Conservation (phyloP, 2,329 filamentous ascomycete species). For the Stemphylium beticola region DNA sequence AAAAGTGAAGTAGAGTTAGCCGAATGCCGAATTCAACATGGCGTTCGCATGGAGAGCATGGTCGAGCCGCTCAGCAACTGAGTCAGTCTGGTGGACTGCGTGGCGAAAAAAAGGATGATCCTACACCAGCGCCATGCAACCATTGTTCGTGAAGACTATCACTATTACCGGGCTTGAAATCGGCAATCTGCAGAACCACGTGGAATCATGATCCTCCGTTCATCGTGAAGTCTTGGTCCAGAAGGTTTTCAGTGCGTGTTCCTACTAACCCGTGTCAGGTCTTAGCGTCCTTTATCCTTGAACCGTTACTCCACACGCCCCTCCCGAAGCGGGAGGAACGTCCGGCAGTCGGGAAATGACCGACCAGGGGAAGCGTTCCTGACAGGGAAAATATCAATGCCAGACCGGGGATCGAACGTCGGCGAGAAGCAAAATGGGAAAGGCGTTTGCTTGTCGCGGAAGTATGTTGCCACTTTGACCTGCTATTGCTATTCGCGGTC, state of each 20-base stretch:
- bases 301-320: constrained; percentile 10
- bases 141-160: background rate
- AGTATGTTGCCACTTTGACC: background rate
- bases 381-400: constrained; percentile 5
- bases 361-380: constrained; percentile 6
- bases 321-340: constrained; percentile 13
- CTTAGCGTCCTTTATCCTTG: constrained; percentile 10
- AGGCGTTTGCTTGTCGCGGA: constrained; percentile 1
- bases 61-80: background rate
- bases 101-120: constrained; percentile 1
- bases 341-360: constrained; percentile 9
- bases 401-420: background rate
- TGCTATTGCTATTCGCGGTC: background rate
- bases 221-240: background rate
- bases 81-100: constrained; percentile 5
- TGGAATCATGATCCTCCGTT: background rate
- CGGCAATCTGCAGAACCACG: constrained; percentile 9
- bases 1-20: constrained; percentile 8
- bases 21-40: constrained; percentile 37
- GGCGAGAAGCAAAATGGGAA: constrained; percentile 7
- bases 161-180: background rate
- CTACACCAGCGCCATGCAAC: background rate
- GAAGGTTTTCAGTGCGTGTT: constrained; percentile 7
- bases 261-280: background rate
- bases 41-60: constrained; percentile 18